Percentiles rank a stretch among this genome's conserved stretches.
These are phyloP conservation scores for Amanita phalloides DNA, from an alignment of 768 basidiomycete species.

Conservation along the genomic window DNA sequence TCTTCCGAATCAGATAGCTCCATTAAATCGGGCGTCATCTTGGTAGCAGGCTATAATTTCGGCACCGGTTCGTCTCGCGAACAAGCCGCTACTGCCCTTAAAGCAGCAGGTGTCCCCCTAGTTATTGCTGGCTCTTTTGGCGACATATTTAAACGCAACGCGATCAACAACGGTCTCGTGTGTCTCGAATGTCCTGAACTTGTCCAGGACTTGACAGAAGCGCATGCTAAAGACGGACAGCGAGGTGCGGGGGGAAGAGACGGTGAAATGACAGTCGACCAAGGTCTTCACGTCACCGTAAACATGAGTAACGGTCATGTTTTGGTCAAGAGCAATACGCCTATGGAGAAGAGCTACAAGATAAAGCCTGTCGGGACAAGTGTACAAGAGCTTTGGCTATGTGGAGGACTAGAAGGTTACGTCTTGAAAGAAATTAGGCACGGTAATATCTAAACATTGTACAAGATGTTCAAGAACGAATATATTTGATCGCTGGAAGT, in stretches of 20 bases:
- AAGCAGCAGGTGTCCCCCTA: slow-evolving; percentile 84
- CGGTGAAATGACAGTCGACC: slow-evolving; percentile 79
- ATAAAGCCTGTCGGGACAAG: slow-evolving; percentile 80
- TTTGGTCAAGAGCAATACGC: slow-evolving; percentile 29
- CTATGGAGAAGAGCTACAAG: slow-evolving; percentile 42
- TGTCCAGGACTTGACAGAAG: slow-evolving; percentile 69
- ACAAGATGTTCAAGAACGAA: background rate
- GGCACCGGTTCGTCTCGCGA: slow-evolving; percentile 98
- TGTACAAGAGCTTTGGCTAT: slow-evolving; percentile 97
- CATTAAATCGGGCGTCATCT: slow-evolving; percentile 54
- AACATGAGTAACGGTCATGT: slow-evolving; percentile 65
- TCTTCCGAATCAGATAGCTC: slow-evolving; percentile 11
- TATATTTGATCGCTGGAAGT: no score
- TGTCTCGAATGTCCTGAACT: slow-evolving; percentile 90
- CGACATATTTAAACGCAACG: slow-evolving; percentile 98
- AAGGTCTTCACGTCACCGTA: slow-evolving; percentile 53
- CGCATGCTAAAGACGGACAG: slow-evolving; percentile 62
- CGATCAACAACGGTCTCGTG: slow-evolving; percentile 96
- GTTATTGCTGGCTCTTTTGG: slow-evolving; percentile 98
- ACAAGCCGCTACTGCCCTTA: slow-evolving; percentile 96
- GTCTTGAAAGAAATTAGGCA: slow-evolving; percentile 62
- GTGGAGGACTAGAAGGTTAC: slow-evolving; percentile 88
- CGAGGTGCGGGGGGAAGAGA: slow-evolving; percentile 70
- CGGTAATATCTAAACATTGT: background rate
- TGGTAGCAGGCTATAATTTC: slow-evolving; percentile 95